Evolutionary conservation across 495 filamentous ascomycete genomes (phyloP).

Genomic region (Hypoxylon fuscum): DNA sequence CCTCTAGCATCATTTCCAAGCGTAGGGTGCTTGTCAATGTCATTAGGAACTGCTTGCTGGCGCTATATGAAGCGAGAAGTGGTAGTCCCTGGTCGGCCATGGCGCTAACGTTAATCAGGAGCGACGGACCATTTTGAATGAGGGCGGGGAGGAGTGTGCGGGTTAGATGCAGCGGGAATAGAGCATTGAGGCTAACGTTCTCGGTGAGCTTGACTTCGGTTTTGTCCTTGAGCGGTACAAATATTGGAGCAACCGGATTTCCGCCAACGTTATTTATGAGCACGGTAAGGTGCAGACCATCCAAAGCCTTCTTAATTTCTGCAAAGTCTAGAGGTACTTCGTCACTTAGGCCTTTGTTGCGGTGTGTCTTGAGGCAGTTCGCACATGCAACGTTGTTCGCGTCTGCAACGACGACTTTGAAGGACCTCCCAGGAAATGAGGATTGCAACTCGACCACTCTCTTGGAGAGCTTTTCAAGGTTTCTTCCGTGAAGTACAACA

Average conservation of each 20-base stretch:
- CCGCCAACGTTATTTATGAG: conserved; percentile 39
- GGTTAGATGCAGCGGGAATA: conserved; percentile 27
- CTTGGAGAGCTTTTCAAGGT: conserved; percentile 52
- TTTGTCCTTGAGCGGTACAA: conserved; percentile 7
- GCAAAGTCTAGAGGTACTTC: conserved; percentile 21
- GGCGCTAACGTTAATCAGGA: conserved; percentile 32
- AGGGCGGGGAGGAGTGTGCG: conserved; percentile 1
- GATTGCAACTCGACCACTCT: conserved; percentile 25
- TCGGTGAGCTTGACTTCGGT: conserved; percentile 16
- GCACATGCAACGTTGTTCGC: conserved; percentile 13
- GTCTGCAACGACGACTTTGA: conserved; percentile 40
- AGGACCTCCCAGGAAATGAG: conserved; percentile 41
- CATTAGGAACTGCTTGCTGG: conserved; percentile 34
- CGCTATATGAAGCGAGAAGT: conserved; percentile 31
- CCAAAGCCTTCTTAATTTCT: conserved; percentile 26
- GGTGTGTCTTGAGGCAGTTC: conserved; percentile 19
- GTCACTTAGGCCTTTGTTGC: not conserved
- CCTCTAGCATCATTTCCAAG: conserved; percentile 26
- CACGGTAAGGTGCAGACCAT: conserved; percentile 44
- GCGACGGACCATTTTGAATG: not conserved
- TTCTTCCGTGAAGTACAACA: conserved; percentile 66
- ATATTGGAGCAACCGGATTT: conserved; percentile 13
- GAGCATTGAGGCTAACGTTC: conserved; percentile 10
- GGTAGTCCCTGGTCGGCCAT: conserved; percentile 35
- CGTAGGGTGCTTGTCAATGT: conserved; percentile 19